Base-by-base conservation (phyloP, 116 monocot species). In the Zostera marina region DNA sequence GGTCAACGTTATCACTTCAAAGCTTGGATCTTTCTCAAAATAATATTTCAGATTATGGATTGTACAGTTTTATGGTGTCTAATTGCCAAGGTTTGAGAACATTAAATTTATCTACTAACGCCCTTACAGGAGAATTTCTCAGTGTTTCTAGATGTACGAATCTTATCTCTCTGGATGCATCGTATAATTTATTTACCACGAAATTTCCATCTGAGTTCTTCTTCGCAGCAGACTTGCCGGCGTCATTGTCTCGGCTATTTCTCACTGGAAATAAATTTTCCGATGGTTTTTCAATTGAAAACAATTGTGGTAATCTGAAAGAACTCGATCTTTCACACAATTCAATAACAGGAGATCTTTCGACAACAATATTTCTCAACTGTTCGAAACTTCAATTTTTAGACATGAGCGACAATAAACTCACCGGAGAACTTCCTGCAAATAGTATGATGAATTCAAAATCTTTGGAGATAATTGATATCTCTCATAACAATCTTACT, bases 181-280 rank as follows among this genome's bases (percentile, higher is more conserved):
- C 92, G 7, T 46, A 48, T 55, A 91, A 91, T 64, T 22, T 26
- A 8, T 56, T 91, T 9, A 79, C 79, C 13, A 79, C 67, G 2
- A 65, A 49, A 58, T 62, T 85, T 9, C 85, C 91, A 14, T 15
- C 58, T 2, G 61, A 38, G 14, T 73, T 85, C 55, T 40, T 81
- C 4, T 44, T 70, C 4, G 5, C 32, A 1, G 32, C 32, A 32
- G 32, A 26, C 14, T 41, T 63, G 59, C 81, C 81, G 20, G 19
- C 60, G 1, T 68, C 73, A 42, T n/a, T 91, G 59, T 64, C 19
- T n/a, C 61, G 58, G 11, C 41, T 91, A 4, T 47, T 62, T 67
- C 67, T 91, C 47, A 64, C 83, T 7, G 61, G 73, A 63, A 84
- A 79, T 79, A 93, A 93, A 59, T 51, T 93, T 66, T 67, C 79